phyloP scores from a whole-genome alignment of 169 alveolate species.

The Eimeria acervulina region DNA sequence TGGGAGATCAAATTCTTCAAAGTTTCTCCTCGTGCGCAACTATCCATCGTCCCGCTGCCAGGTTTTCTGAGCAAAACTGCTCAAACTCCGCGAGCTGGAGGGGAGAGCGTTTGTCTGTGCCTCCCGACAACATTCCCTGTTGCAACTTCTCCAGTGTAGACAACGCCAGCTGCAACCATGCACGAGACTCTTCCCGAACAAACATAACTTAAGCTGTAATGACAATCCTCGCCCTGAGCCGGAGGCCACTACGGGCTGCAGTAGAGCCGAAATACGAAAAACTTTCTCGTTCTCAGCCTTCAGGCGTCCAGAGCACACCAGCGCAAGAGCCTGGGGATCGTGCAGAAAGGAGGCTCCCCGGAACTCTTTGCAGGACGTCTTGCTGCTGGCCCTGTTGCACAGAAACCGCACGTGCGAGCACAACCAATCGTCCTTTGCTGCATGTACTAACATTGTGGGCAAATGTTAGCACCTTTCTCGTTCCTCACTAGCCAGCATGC shows the following conservation, averaged over 20 bases:
- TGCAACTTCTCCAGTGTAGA: constrained; percentile 28
- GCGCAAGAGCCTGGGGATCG: neutral
- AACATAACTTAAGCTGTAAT: neutral
- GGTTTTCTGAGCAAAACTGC: constrained; percentile 10
- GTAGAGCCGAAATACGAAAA: neutral
- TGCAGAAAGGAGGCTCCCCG: neutral
- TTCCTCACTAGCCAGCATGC: neutral
- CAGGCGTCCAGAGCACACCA: neutral
- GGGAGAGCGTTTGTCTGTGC: neutral
- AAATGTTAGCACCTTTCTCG: neutral
- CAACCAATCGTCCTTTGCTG: neutral
- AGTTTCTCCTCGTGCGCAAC: neutral
- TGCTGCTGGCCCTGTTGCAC: neutral
- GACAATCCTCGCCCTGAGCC: neutral
- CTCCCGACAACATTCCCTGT: neutral
- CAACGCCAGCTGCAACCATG: constrained; percentile 40
- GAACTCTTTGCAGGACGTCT: neutral
- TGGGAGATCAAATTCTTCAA: neutral
- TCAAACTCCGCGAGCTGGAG: neutral
- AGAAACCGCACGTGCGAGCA: neutral
- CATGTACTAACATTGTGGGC: neutral
- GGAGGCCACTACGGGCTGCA: neutral
- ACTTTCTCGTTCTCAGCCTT: neutral
- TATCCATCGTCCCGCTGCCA: neutral
- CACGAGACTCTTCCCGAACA: neutral